A percentile compares a stretch with the other conserved stretches of the same genome.
phyloP scores from a whole-genome alignment of 2,329 filamentous ascomycete genomes.

The Cytospora piceicola region DNA sequence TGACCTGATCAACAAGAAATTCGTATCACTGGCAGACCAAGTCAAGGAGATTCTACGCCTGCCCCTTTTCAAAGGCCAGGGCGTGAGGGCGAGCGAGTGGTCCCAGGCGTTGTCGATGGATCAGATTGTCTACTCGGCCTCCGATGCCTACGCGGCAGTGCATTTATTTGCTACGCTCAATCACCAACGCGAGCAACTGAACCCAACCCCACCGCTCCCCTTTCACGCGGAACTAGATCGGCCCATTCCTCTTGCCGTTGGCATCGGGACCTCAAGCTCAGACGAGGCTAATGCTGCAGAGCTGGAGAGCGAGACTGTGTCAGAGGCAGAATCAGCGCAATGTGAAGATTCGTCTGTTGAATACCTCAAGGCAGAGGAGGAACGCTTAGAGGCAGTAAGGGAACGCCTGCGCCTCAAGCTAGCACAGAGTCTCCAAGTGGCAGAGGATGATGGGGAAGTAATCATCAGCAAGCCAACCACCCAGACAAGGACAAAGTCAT shows the following conservation, averaged over 20 bases:
- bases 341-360: neutral
- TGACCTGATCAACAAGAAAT: slow-evolving; percentile 64
- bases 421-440: neutral
- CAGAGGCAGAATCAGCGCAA: slow-evolving; percentile 18
- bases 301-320: slow-evolving; percentile 34
- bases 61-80: slow-evolving; percentile 72
- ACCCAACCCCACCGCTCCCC: slow-evolving; percentile 73
- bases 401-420: slow-evolving; percentile 4
- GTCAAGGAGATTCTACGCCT: slow-evolving; percentile 72
- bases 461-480: neutral
- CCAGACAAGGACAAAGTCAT: neutral
- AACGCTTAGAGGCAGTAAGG: neutral
- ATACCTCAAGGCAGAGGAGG: neutral
- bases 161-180: slow-evolving; percentile 77
- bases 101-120: slow-evolving; percentile 59
- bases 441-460: slow-evolving; percentile 7
- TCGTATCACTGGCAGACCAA: slow-evolving; percentile 70
- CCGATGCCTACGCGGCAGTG: slow-evolving; percentile 79
- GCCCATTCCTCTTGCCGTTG: slow-evolving; percentile 62
- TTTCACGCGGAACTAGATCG: slow-evolving; percentile 67
- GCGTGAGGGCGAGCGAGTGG: slow-evolving; percentile 79
- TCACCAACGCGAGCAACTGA: slow-evolving; percentile 64
- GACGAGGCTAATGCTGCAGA: slow-evolving; percentile 41
- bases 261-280: slow-evolving; percentile 37
- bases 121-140: slow-evolving; percentile 77